Conservation (phyloP, 306 rosid species). For the Sophora flavescens region DNA sequence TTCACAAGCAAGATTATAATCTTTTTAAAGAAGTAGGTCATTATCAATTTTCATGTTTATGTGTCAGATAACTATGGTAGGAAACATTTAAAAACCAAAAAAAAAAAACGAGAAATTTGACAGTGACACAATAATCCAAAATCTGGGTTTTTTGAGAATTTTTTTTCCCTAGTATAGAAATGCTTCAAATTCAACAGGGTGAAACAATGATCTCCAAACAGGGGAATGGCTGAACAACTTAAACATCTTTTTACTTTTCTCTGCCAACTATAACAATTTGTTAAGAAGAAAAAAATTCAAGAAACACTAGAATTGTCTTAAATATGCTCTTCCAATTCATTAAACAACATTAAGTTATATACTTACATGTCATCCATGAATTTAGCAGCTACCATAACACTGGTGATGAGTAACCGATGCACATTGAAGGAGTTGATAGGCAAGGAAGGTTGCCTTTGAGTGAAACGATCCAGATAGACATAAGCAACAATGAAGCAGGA, state of each 20-base stretch:
- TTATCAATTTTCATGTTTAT: slow-evolving; percentile 40
- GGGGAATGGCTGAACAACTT: slow-evolving; percentile 32
- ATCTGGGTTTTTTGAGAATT: slow-evolving; percentile 27
- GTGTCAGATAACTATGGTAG: slow-evolving; percentile 5
- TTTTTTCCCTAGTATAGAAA: background rate
- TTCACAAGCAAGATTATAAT: slow-evolving; percentile 50
- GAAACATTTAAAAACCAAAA: slow-evolving; percentile 11
- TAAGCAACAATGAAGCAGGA: slow-evolving; percentile 90
- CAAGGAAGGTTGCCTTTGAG: slow-evolving; percentile 77
- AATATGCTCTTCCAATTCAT: slow-evolving; percentile 19
- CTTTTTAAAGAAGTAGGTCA: slow-evolving; percentile 39
- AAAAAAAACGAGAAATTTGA: background rate
- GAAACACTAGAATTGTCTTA: slow-evolving; percentile 6
- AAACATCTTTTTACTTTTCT: background rate
- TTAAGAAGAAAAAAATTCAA: background rate
- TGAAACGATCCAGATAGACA: slow-evolving; percentile 90
- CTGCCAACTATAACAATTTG: slow-evolving; percentile 17
- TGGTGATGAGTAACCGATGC: slow-evolving; percentile 88
- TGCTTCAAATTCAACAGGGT: background rate
- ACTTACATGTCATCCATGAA: slow-evolving; percentile 99
- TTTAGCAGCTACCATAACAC: slow-evolving; percentile 92
- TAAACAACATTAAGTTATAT: background rate
- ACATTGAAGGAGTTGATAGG: slow-evolving; percentile 89
- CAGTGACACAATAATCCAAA: slow-evolving; percentile 32
- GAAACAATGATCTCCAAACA: background rate